These are phyloP conservation scores for Kwoniella botswanensis DNA, from an alignment of 768 basidiomycete species.

Conservation along the genomic window DNA sequence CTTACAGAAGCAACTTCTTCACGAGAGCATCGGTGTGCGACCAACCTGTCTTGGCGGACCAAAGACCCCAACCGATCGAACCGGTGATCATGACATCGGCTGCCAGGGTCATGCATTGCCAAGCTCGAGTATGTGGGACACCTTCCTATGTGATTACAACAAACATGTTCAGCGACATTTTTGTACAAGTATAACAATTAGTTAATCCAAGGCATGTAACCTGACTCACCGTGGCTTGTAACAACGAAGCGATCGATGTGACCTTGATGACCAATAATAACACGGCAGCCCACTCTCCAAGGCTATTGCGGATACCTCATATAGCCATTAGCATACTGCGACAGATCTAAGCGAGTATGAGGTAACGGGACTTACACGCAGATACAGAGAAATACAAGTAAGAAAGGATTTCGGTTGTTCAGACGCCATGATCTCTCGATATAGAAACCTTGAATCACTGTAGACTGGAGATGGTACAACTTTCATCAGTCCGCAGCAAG, in stretches of 20 bases:
- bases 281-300: neutral
- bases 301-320: neutral
- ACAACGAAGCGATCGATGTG: neutral
- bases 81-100: slow-evolving; percentile 41
- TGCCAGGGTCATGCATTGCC: slow-evolving; percentile 14
- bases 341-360: neutral
- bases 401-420: slow-evolving; percentile 5
- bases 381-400: neutral
- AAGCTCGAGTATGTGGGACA: neutral
- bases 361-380: neutral
- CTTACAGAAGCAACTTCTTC: slow-evolving; percentile 15
- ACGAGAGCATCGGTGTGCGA: slow-evolving; percentile 33
- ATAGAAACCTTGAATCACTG: slow-evolving; percentile 6
- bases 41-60: slow-evolving; percentile 44
- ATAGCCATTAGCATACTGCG: too few relatives aligned
- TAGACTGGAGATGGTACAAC: neutral
- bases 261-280: neutral
- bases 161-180: too few relatives aligned
- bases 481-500: neutral
- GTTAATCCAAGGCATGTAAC: too few relatives aligned
- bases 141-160: too few relatives aligned
- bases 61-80: slow-evolving; percentile 33
- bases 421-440: slow-evolving; percentile 5
- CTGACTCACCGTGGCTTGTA: neutral
- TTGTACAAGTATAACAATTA: too few relatives aligned